These are phyloP conservation scores for Lathyrus oleraceus DNA, from an alignment of 306 rosid genomes.

Conservation along the genomic window DNA sequence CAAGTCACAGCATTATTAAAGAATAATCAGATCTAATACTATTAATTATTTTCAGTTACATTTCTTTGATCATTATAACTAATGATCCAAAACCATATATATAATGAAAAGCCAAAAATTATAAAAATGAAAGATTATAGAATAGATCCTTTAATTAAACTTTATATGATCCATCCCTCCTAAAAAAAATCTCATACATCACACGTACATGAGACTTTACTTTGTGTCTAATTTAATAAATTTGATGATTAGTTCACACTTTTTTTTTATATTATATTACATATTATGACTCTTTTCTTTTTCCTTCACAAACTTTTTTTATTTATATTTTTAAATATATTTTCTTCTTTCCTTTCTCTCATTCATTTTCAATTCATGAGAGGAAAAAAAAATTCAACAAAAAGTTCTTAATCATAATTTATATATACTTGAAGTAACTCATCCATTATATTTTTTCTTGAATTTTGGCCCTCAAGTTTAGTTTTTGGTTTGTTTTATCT, in stretches of 20 bases:
- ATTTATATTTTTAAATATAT: constrained; percentile 12
- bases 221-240: constrained; percentile 29
- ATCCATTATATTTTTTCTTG: background rate
- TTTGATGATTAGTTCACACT: constrained; percentile 29
- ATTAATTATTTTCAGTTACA: constrained; percentile 26
- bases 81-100: background rate
- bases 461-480: background rate
- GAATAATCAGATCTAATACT: background rate
- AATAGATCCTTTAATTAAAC: background rate
- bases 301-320: constrained; percentile 21
- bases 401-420: constrained; percentile 14
- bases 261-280: constrained; percentile 31
- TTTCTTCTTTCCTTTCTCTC: constrained; percentile 24
- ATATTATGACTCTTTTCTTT: constrained; percentile 30
- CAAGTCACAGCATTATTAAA: background rate
- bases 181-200: constrained; percentile 18
- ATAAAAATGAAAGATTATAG: background rate
- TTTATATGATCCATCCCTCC: constrained; percentile 7
- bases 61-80: background rate
- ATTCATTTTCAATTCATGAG: background rate
- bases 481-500: constrained; percentile 32
- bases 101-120: background rate
- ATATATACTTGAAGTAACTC: constrained; percentile 18
- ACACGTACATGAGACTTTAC: constrained; percentile 33
- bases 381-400: constrained; percentile 2